These are phyloP conservation scores for Tylopilus sp. DNA, from an alignment of 1,284 basidiomycete genomes.

Conservation along the genomic window DNA sequence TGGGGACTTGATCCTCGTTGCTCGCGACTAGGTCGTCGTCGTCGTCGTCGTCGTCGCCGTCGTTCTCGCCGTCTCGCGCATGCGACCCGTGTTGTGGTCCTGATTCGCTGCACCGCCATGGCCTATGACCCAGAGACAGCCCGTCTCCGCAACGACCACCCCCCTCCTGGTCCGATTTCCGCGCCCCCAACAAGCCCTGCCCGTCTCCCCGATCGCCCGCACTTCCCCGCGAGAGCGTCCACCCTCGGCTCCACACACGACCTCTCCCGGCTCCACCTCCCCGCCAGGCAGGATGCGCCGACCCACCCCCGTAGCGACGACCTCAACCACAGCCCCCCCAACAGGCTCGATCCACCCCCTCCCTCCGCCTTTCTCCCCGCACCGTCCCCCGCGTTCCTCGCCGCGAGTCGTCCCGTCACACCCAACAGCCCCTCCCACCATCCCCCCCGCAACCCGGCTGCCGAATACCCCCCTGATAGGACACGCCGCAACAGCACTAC, in stretches of 20 bases:
- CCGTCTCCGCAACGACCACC: constrained; percentile 32
- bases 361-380: constrained; percentile 38
- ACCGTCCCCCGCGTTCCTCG: constrained; percentile 50
- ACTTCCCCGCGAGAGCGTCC: constrained; percentile 58
- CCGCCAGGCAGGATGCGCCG: constrained; percentile 35
- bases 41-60: constrained; percentile 2
- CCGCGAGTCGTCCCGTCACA: constrained; percentile 53
- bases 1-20: constrained; percentile 24
- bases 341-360: constrained; percentile 20
- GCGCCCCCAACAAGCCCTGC: constrained; percentile 37
- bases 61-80: constrained; percentile 8
- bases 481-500: constrained; percentile 45
- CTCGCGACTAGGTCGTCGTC: neutral
- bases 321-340: constrained; percentile 53
- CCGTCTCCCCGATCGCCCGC: constrained; percentile 49
- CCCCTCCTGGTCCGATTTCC: constrained; percentile 31
- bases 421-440: constrained; percentile 47
- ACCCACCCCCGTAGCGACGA: constrained; percentile 67
- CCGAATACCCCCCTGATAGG: constrained; percentile 48
- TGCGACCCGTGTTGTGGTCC: constrained; percentile 11
- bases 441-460: constrained; percentile 48
- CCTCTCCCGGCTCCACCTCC: constrained; percentile 48
- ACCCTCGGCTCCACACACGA: constrained; percentile 55
- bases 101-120: constrained; percentile 21
- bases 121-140: constrained; percentile 32